Base-by-base conservation (phyloP, 306 rosid genomes). In the Sindora glabra region DNA sequence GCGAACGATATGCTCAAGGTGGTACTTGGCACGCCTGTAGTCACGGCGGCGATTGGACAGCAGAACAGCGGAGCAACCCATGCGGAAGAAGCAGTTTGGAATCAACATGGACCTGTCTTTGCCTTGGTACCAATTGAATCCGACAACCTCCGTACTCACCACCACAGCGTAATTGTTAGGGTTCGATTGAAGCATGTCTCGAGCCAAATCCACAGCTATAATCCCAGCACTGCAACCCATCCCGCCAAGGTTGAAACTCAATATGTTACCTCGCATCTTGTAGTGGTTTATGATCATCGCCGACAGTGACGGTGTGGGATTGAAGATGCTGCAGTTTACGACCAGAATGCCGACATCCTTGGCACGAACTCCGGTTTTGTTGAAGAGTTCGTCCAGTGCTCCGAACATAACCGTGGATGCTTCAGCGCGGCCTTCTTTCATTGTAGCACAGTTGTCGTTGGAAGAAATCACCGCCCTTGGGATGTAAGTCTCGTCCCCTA, bases 221-320 rank as follows among this genome's bases (percentile, higher is more conserved):
- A 94, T 73, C 26, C 97, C 99, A 0, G 97, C 99, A 37, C 97
- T 89, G 27, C 99, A 94, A 0, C 99, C 99, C 99, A 94, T 94
- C 5, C 99, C 99, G 0, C 99, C 99, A 1, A 94, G 88, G 39
- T 94, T 94, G 63, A 81, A 94, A 62, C 99, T 94, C 75, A 94
- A 41, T 2, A 94, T 81, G 71, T 89, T 94, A 1, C 99, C 99
- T 18, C 99, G 78, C 99, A 94, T 86, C 80, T 94, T 94, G 78
- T 89, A 94, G 62, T 86, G 99, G 78, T 94, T 94, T 19, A 94
- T 94, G 58, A 94, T 86, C 99, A 94, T 94, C 0, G 99, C 99
- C 0, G 99, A 94, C 11, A 94, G 59, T 0, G 99, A 94, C 0
- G 99, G 99, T 0, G 99, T 94, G 2, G 99, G 99, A 59, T 94